phyloP scores from a whole-genome alignment of 2,329 filamentous ascomycete genomes.

The Colletotrichum echinochloae region DNA sequence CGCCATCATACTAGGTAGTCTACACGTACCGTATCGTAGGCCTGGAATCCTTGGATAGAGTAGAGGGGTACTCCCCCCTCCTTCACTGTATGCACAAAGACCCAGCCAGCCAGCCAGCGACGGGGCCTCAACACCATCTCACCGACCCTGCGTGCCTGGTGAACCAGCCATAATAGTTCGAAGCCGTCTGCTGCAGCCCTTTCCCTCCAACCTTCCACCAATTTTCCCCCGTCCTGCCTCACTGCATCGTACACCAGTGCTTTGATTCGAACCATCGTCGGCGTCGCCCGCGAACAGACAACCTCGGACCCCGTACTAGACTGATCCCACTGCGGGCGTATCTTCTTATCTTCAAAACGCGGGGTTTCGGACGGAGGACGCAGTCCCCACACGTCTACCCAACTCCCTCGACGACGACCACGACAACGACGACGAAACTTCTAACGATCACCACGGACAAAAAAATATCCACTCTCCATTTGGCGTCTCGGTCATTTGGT shows the following conservation, averaged over 20 bases:
- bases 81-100: constrained; percentile 29
- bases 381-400: constrained; percentile 30
- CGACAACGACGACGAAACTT: constrained; percentile 23
- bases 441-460: constrained; percentile 11
- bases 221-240: not conserved
- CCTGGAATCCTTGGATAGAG: constrained; percentile 19
- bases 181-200: constrained; percentile 33
- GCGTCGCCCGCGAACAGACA: constrained; percentile 37
- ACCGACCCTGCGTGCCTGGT: constrained; percentile 38
- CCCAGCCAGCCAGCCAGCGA: constrained; percentile 30
- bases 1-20: constrained; percentile 9
- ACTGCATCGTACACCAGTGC: not conserved
- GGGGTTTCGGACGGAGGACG: constrained; percentile 40
- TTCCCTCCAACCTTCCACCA: constrained; percentile 8
- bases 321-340: constrained; percentile 31
- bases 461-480: not conserved
- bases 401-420: constrained; percentile 22
- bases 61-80: not conserved
- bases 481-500: not conserved
- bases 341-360: constrained; percentile 41
- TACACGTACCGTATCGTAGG: constrained; percentile 28
- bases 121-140: constrained; percentile 39
- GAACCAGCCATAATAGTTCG: constrained; percentile 32
- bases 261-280: constrained; percentile 28
- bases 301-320: constrained; percentile 34